Base-by-base conservation (phyloP, 129 eudicot genomes). In the Pittosporum tobira region DNA sequence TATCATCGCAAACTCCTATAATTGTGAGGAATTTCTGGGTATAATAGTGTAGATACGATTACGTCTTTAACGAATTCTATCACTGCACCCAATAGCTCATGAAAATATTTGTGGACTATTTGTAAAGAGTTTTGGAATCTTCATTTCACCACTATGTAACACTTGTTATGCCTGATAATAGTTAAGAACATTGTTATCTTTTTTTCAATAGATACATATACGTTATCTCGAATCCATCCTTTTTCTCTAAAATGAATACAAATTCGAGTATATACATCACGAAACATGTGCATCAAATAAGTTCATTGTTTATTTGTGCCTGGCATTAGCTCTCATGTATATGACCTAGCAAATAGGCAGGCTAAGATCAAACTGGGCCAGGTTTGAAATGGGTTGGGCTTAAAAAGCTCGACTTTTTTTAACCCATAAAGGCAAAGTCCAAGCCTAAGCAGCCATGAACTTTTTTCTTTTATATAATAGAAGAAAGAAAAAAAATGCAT, bases 201-300 rank as follows among this genome's bases (percentile, higher is more conserved):
- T 26, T 51, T 40, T 51, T 64, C 69, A 12, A 51, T 27, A 9
- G 19, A 51, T 52, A 36, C 27, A 51, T 64, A 14, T 20, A 24
- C 26, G 27, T 42, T 52, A 26, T 64, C 61, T 28, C 12, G 36
- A 36, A 64, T 50, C 70, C 40, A 36, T 15, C 61, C 30, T 64
- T 18, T n/a, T n/a, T n/a, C 43, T 64, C 37, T 64, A 51, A 38
- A 51, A 7, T 51, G 50, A 14, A 28, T 59, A 49, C 19, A 48
- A 48, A 63, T 23, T 63, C 16, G 24, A 49, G n/a, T 31, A 23
- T 21, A 49, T 12, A 37, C 68, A 49, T 50, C 59, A 50, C 14
- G 49, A 1, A 56, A 47, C 67, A 62, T 46, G 14, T 56, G 67
- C 28, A 62, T 11, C 45, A 62, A 6, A 20, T 49, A 58, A 25